These are phyloP conservation scores for Stephania cephalantha DNA, from an alignment of 164 flowering plant species.

Conservation along the genomic window DNA sequence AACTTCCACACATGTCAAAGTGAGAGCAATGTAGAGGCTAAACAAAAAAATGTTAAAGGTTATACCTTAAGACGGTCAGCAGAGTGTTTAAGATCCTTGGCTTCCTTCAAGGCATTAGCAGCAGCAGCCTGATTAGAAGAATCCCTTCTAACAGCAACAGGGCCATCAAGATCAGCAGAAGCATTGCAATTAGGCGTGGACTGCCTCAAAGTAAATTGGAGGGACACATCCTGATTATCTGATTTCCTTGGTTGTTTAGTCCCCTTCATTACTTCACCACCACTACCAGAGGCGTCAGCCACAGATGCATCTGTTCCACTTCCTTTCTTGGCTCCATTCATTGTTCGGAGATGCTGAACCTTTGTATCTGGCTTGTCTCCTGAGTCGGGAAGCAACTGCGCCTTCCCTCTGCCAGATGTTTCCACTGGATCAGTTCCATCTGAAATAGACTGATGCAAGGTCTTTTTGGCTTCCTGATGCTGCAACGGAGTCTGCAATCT, in stretches of 20 bases:
- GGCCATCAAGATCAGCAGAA: slow-evolving; percentile 47
- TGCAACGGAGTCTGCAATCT: slow-evolving; percentile 20
- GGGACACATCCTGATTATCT: slow-evolving; percentile 41
- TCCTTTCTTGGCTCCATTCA: slow-evolving; percentile 26
- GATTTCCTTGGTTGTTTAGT: slow-evolving; percentile 33
- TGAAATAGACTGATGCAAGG: slow-evolving; percentile 25
- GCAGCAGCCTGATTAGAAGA: slow-evolving; percentile 52
- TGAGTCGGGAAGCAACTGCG: slow-evolving; percentile 32
- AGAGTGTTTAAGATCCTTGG: slow-evolving; percentile 72
- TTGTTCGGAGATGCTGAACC: slow-evolving; percentile 19
- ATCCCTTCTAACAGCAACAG: slow-evolving; percentile 66
- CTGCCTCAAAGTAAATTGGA: slow-evolving; percentile 28
- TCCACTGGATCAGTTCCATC: slow-evolving; percentile 26
- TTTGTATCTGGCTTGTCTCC: slow-evolving; percentile 32
- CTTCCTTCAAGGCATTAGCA: slow-evolving; percentile 71
- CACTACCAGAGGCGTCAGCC: slow-evolving; percentile 23
- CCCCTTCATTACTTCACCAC: slow-evolving; percentile 31
- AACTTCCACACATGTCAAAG: not conserved
- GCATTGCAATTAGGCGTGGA: slow-evolving; percentile 37
- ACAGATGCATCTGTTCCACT: slow-evolving; percentile 24
- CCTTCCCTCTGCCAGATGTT: slow-evolving; percentile 32
- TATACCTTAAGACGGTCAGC: slow-evolving; percentile 92
- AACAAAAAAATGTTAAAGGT: not conserved
- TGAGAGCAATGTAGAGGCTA: not conserved
- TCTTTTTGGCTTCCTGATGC: slow-evolving; percentile 32